phyloP scores from a whole-genome alignment of 2,329 filamentous ascomycete species.

The Fusarium secorum region DNA sequence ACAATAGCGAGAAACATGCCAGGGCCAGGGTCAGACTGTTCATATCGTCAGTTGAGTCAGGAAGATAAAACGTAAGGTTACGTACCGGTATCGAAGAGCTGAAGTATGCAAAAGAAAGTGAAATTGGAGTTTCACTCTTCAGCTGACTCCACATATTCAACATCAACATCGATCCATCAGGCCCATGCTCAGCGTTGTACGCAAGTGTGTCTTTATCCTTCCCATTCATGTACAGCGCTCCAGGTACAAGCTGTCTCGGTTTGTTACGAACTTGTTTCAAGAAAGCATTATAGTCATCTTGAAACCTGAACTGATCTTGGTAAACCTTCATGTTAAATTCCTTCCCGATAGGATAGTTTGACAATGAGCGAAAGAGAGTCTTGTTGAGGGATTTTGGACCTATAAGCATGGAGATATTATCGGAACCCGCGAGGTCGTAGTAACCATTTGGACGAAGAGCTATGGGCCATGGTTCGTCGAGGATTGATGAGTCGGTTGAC shows the following conservation, averaged over 20 bases:
- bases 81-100: not conserved
- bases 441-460: not conserved
- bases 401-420: not conserved
- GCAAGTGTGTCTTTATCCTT: not conserved
- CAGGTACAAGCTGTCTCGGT: not conserved
- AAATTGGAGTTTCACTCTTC: not conserved
- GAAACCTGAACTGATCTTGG: not conserved
- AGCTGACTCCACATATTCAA: slow-evolving; percentile 1
- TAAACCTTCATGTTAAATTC: not conserved
- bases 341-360: not conserved
- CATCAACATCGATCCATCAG: not conserved
- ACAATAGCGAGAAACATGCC: not conserved
- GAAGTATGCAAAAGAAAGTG: not conserved
- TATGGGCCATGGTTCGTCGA: not conserved
- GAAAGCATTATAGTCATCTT: not conserved
- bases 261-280: not conserved
- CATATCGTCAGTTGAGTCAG: not conserved
- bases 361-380: not conserved
- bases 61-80: accelerated
- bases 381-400: not conserved
- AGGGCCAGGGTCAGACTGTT: not conserved
- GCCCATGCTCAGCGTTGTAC: not conserved
- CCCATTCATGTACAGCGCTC: not conserved
- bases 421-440: not conserved
- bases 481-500: not conserved